phyloP scores from a whole-genome alignment of 768 basidiomycete species.

The Psilocybe azurescens region DNA sequence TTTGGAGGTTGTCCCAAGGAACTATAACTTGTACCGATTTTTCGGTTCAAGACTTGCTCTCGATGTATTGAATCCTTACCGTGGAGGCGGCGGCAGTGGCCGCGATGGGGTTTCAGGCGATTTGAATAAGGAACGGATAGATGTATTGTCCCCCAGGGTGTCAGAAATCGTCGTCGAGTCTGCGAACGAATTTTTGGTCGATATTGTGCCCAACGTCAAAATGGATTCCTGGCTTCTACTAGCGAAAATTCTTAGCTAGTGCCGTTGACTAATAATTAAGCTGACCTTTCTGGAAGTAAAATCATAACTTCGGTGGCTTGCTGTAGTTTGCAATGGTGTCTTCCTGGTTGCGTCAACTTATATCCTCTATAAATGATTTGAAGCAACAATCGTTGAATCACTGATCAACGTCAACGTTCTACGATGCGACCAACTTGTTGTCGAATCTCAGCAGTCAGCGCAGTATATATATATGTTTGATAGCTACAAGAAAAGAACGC shows the following conservation, averaged over 20 bases:
- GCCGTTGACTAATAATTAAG: background rate
- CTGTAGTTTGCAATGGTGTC: no score
- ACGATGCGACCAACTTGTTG: background rate
- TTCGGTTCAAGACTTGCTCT: background rate
- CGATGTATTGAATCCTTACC: slow-evolving; percentile 1
- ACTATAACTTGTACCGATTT: background rate
- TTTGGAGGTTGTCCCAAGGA: slow-evolving; percentile 19
- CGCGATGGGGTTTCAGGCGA: background rate
- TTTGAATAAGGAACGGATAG: background rate
- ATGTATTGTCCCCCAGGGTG: background rate
- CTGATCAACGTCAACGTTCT: background rate
- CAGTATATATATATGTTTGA: background rate
- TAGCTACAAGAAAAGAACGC: background rate
- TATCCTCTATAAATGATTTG: background rate
- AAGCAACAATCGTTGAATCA: background rate
- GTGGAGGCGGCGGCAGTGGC: slow-evolving; percentile 10
- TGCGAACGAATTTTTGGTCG: background rate
- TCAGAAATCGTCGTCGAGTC: background rate
- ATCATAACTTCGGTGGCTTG: no score
- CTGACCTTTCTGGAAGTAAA: no score
- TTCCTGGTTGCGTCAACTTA: no score
- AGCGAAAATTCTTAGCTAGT: background rate
- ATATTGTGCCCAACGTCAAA: background rate
- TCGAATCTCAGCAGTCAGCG: background rate
- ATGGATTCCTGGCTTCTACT: background rate